Base-by-base conservation (phyloP, 257 asterid genomes). In the Jacaranda mimosifolia region DNA sequence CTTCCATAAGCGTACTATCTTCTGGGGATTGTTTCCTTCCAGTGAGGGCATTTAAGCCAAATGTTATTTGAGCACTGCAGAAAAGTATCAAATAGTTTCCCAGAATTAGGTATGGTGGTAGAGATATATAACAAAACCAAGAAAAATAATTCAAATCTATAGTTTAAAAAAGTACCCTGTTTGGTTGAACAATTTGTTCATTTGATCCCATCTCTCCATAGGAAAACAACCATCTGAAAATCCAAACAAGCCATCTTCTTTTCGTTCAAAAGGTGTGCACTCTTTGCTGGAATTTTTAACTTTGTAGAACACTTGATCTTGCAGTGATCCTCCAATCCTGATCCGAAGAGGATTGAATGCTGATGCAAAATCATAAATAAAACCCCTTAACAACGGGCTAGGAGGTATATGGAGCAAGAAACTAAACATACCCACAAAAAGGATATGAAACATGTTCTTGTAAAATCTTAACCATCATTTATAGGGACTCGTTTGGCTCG, bases 311-410 rank as follows among this genome's bases (percentile, higher is more conserved):
- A 92, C 88, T 75, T 86, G 96, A 83, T 92, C 97, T 86, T 90
- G 89, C 63, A 92, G 71, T 10, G 94, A 90, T 56, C 97, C 96
- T 46, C 97, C 97, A 5, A 92, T 65, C 70, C 96, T 86, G 64
- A 92, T 81, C 83, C 97, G 81, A 10, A 92, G 88, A 59, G 88
- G 83, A 5, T 75, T 53, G 58, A 92, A 90, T 48, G 91, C 97
- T 92, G 89, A 72, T 78, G 55, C 62, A 26, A 1, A 4, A 62
- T 42, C 4, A 77, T 0, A 15, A 26, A 26, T 26, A 26, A 26
- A 26, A 26, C 32, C 32, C 32, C 2, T 26, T 26, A 2, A 26
- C 32, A 1, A 2, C 32, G 2, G 32, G 32, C 32, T 2, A 26
- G 2, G 32, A 2, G 1, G 32, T 26, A 26, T 26, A 26, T n/a